Base-by-base conservation (phyloP, 208 protist species). In the Tritrichomonas musculus region DNA sequence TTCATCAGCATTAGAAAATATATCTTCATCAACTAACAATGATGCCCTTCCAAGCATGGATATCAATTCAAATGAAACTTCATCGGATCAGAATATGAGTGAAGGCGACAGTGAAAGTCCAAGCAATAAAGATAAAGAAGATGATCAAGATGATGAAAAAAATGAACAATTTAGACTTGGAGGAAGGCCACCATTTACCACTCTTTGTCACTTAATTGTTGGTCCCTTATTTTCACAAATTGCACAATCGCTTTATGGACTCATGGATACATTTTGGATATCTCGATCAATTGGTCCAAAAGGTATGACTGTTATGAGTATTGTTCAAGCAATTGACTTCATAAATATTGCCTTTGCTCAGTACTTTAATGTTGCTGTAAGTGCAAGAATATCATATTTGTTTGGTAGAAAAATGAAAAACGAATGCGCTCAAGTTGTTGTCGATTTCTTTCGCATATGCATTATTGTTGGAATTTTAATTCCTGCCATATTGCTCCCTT, bases 311-410 rank as follows among this genome's bases (percentile, higher is more conserved):
- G 64, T n/a, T 72, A 8, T 72, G 9, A 8, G 17, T 8, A 72
- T 13, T n/a, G 11, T 3, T 33, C n/a, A 72, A 33, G 64, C n/a
- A 8, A 72, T 72, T n/a, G 64, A 72, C 8, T 33, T 8, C 11
- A n/a, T n/a, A 33, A 25, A 8, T 33, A 72, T 72, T 72, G 11
- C 64, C 11, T 72, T 72, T 72, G 64, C 17, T 8, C 11, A n/a
- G 4, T 72, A 33, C n/a, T 33, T 72, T 33, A 33, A 33, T 8
- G n/a, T n/a, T 33, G 64, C 64, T 13, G 27, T 25, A 72, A 33
- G 73, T 44, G n/a, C n/a, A n/a, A 82, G 41, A 82, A 49, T 82
- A 47, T 82, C 73, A 33, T 72, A 33, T 72, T n/a, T 72, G n/a
- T 72, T 33, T 33, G 11, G 22, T 33, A 33, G 22, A 33, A n/a